A percentile compares a stretch with the other conserved stretches of the same genome.
Conservation (phyloP, 257 asterid genomes). For the Eucommia ulmoides region DNA sequence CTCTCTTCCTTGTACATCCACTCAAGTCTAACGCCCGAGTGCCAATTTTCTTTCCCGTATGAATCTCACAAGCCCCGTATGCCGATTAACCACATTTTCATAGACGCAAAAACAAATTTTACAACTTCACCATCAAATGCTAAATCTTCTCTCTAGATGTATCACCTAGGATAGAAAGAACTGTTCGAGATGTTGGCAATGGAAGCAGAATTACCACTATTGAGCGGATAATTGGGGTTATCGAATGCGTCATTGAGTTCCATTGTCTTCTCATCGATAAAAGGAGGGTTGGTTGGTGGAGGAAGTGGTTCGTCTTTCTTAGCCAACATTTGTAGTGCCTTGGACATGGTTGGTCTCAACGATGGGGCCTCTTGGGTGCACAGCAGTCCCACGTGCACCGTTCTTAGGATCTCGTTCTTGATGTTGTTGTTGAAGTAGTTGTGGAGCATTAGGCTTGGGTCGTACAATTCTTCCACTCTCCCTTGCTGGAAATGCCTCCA, state of each 20-base stretch:
- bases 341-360: constrained; percentile 56
- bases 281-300: constrained; percentile 59
- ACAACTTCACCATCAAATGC: no score
- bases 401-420: constrained; percentile 33
- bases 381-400: constrained; percentile 54
- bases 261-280: constrained; percentile 48
- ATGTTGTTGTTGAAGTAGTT: constrained; percentile 19
- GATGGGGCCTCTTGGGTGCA: constrained; percentile 55
- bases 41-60: no score
- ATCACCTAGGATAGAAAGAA: constrained; percentile 52
- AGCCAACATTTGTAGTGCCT: constrained; percentile 49
- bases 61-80: no score
- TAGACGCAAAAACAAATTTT: no score
- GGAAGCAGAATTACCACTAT: constrained; percentile 22
- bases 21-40: no score
- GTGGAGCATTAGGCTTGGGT: constrained; percentile 44
- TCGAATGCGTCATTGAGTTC: constrained; percentile 29
- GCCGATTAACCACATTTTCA: no score
- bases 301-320: constrained; percentile 50
- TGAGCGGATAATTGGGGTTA: constrained; percentile 8
- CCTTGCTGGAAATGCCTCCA: constrained; percentile 58
- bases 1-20: no score
- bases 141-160: no score
- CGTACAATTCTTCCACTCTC: constrained; percentile 40
- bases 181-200: constrained; percentile 51